Evolutionary conservation across 768 basidiomycete genomes (phyloP).

Genomic region (Austroboletus festivus): DNA sequence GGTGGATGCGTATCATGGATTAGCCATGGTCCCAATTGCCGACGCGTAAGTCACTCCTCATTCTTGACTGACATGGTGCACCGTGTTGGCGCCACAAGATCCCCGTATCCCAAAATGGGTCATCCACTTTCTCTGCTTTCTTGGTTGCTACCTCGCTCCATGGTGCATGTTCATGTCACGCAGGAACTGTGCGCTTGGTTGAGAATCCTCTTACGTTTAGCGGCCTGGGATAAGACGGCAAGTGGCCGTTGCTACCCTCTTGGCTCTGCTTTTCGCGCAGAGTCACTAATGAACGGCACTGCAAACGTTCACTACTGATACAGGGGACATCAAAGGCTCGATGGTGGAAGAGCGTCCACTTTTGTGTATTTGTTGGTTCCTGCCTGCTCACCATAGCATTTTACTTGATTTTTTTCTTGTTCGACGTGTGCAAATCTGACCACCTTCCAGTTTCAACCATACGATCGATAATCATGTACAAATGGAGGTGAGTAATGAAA

Average conservation of each 20-base stretch:
- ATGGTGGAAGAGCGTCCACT: background rate
- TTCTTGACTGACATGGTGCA: conserved; percentile 8
- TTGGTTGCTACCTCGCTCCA: conserved; percentile 12
- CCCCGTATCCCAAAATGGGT: conserved; percentile 12
- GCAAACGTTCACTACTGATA: background rate
- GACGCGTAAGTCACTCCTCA: conserved; percentile 57
- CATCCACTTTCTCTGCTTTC: conserved; percentile 1
- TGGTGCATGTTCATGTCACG: conserved; percentile 16
- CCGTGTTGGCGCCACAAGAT: conserved; percentile 18
- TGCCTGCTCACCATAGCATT: background rate
- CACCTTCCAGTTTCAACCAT: conserved; percentile 65
- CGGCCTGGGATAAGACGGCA: conserved; percentile 5
- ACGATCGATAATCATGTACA: conserved; percentile 65
- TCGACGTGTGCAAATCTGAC: conserved; percentile 13
- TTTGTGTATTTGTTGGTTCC: background rate
- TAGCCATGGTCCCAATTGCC: conserved; percentile 83
- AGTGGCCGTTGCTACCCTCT: conserved; percentile 20
- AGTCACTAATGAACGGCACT: no score
- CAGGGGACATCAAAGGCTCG: background rate
- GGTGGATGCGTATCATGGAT: conserved; percentile 75
- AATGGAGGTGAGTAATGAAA: conserved; percentile 53
- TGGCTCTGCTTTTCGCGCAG: background rate
- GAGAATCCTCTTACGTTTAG: conserved; percentile 17
- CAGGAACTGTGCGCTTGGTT: conserved; percentile 10
- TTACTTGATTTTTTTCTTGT: background rate